Percentiles rank a stretch among this genome's conserved stretches.
phyloP scores from a whole-genome alignment of 2,329 filamentous ascomycete species.

The Phialocephala subalpina region DNA sequence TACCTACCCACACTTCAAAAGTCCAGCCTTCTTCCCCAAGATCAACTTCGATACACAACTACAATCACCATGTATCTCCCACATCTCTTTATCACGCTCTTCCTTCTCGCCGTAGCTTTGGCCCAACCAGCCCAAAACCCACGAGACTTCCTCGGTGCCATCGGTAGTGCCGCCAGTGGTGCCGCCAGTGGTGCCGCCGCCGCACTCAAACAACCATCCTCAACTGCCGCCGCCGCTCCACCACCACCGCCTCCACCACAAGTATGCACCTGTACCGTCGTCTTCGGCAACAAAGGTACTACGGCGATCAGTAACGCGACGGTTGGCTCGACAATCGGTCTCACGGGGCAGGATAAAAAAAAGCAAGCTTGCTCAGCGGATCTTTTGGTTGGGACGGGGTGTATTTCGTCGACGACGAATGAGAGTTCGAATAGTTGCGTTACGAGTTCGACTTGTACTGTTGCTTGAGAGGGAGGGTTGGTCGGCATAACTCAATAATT shows the following conservation, averaged over 20 bases:
- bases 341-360: background rate
- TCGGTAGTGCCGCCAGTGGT: too few species aligned
- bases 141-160: too few species aligned
- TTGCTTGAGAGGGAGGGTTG: background rate
- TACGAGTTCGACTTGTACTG: background rate
- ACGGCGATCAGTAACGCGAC: background rate
- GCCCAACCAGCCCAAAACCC: too few species aligned
- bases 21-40: background rate
- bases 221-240: too few species aligned
- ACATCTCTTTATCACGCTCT: background rate
- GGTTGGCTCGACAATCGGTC: background rate
- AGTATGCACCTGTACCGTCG: background rate
- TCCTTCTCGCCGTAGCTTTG: background rate
- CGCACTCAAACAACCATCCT: too few species aligned
- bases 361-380: background rate
- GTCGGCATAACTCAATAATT: too few species aligned
- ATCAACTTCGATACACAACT: too few species aligned
- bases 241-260: background rate
- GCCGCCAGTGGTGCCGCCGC: too few species aligned
- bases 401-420: background rate
- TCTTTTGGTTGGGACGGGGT: background rate
- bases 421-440: background rate
- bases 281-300: background rate
- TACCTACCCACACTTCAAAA: background rate
- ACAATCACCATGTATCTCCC: background rate